Evolutionary conservation across 139 green algal species (phyloP).

Genomic region (Chlorella sorokiniana): DNA sequence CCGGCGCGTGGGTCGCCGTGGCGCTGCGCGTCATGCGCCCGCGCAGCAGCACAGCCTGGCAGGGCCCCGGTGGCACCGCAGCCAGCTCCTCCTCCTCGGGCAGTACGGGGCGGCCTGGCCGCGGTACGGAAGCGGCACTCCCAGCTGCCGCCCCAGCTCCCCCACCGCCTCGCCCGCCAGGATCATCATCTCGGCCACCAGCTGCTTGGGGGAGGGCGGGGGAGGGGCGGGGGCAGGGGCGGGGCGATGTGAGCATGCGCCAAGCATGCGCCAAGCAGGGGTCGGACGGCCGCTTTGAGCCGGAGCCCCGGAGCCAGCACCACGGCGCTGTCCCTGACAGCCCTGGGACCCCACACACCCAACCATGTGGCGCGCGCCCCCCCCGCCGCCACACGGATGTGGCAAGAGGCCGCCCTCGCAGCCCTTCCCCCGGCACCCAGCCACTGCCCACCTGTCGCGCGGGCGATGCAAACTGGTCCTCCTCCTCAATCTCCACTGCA

Average conservation of each 20-base stretch:
- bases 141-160: constrained; percentile 43
- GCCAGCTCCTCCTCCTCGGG: constrained; percentile 48
- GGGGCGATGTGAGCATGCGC: neutral
- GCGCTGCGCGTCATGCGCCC: constrained; percentile 74
- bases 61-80: constrained; percentile 67
- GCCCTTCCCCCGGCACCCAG: neutral
- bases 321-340: too few species aligned
- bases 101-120: constrained; percentile 47
- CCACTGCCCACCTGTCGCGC: constrained; percentile 14
- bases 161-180: constrained; percentile 71
- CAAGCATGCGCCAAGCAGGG: too few species aligned
- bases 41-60: constrained; percentile 55
- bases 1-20: constrained; percentile 29
- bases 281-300: too few species aligned
- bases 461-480: constrained; percentile 43
- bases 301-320: too few species aligned
- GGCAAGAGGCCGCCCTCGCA: too few species aligned
- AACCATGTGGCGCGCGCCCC: too few species aligned
- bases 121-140: constrained; percentile 80
- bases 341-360: too few species aligned
- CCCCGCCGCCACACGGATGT: neutral
- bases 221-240: neutral
- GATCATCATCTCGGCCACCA: constrained; percentile 93
- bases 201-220: neutral
- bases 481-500: neutral